phyloP scores from a whole-genome alignment of 2,329 filamentous ascomycete species.

The Penicillium brevicompactum region DNA sequence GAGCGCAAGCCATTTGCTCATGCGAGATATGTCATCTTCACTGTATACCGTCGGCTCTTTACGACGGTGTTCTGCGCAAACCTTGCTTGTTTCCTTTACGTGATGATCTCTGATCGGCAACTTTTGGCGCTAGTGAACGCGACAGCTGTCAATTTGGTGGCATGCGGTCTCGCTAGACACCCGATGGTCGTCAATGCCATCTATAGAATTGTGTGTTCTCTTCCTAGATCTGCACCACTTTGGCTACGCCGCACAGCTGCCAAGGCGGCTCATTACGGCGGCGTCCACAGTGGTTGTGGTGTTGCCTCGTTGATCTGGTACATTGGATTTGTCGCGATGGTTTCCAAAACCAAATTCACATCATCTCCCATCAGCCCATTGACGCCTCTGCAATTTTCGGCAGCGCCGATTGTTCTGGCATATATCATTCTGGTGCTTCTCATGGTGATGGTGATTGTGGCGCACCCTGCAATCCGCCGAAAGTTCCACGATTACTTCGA shows the following conservation, averaged over 20 bases:
- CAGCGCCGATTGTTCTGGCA: constrained; percentile 53
- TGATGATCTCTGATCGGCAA: constrained; percentile 37
- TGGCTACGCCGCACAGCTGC: constrained; percentile 47
- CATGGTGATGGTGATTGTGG: constrained; percentile 61
- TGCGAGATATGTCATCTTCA: constrained; percentile 15
- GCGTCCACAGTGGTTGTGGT: constrained; percentile 55
- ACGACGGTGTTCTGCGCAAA: constrained; percentile 42
- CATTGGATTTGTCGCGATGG: constrained; percentile 33
- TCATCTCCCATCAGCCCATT: constrained; percentile 17
- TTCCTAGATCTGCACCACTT: constrained; percentile 49
- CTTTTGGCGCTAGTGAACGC: constrained; percentile 45
- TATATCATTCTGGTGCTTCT: constrained; percentile 62
- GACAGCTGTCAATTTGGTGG: constrained; percentile 48
- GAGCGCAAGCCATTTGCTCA: constrained; percentile 12
- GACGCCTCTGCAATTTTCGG: constrained; percentile 21
- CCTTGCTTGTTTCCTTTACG: constrained; percentile 38
- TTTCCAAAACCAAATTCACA: constrained; percentile 33
- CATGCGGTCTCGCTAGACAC: constrained; percentile 53
- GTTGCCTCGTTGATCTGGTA: constrained; percentile 53
- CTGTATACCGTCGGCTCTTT: constrained; percentile 46
- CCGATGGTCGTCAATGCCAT: constrained; percentile 55
- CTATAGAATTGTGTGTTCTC: constrained; percentile 48
- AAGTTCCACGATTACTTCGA: constrained; percentile 71
- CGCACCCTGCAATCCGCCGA: constrained; percentile 65
- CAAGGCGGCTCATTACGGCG: constrained; percentile 57